Evolutionary conservation across 1,284 basidiomycete species (phyloP).

Genomic region (Moesziomyces antarcticus): DNA sequence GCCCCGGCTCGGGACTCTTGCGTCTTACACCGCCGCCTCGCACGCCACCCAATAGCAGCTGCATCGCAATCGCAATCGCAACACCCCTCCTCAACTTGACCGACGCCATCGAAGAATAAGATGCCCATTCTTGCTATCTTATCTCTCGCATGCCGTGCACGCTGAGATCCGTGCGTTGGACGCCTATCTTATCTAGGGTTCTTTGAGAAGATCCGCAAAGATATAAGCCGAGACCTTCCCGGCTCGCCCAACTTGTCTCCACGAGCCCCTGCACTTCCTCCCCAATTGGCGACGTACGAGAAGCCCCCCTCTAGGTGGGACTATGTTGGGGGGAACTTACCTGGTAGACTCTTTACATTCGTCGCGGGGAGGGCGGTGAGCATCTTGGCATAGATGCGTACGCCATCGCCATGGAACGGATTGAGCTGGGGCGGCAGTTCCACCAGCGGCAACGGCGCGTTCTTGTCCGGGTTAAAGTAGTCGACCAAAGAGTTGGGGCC

Average conservation of each 20-base stretch:
- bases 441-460: constrained; percentile 41
- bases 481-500: constrained; percentile 35
- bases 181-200: constrained; percentile 37
- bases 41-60: background rate
- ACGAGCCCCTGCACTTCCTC: background rate
- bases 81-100: too few relatives aligned
- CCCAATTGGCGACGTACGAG: background rate
- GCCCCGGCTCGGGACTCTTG: background rate
- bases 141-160: background rate
- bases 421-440: constrained; percentile 44
- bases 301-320: too few relatives aligned
- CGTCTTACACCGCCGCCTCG: background rate
- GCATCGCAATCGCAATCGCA: too few relatives aligned
- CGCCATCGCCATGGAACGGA: constrained; percentile 39
- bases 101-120: background rate
- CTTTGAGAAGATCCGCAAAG: constrained; percentile 8
- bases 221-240: too few relatives aligned
- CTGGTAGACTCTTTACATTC: constrained; percentile 53
- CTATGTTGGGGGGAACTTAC: constrained; percentile 16
- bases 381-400: constrained; percentile 53
- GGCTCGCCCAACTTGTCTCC: background rate
- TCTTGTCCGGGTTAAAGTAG: constrained; percentile 50
- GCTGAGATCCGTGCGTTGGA: background rate
- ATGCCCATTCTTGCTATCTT: background rate
- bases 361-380: constrained; percentile 41